Evolutionary conservation across 306 rosid species (phyloP), one percentile per base, ranked within the genome.

Genomic region (Fagus crenata): DNA sequence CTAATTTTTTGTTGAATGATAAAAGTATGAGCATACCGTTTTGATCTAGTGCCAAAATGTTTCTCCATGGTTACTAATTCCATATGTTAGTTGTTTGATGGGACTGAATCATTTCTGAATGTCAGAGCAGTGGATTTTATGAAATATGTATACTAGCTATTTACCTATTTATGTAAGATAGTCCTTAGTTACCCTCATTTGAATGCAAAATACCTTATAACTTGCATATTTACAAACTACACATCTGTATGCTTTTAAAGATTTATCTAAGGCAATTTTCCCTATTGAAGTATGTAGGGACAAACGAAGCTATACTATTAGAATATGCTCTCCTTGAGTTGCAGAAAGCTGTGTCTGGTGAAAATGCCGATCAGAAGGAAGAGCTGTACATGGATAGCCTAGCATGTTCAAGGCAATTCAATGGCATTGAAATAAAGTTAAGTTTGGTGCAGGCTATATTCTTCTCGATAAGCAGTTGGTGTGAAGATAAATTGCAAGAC

Each of bases 391-490:
- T 67, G 59, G 72, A 77, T 69, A 88, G 88, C 81, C 61, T 83
- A 70, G 39, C 67, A 67, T 88, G 91, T 79, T 58, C 75, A 33
- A 77, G 75, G 65, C 78, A 74, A 69, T 75, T 37, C 65, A 70
- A 82, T 74, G 80, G 77, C 32, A 39, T 31, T 12, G 87, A 78
- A 78, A 80, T 63, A 69, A 85, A 83, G 77, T 74, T 85, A 53
- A 70, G 74, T 71, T 81, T 88, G 89, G 77, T 78, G 53, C 71
- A 83, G 61, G 84, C 91, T 73, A 69, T 83, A 67, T 78, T 81
- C 77, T 85, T 83, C 83, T 81, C 82, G 6, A 78, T 88, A 56
- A 85, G 91, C 83, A 81, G 71, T 72, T 85, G 87, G 89, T 81
- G 86, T 56, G 86, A 76, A 77, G 43, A 79, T 67, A 81, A 88